These are phyloP conservation scores for Abrus pulchellus DNA, from an alignment of 306 rosid genomes.

Conservation along the genomic window DNA sequence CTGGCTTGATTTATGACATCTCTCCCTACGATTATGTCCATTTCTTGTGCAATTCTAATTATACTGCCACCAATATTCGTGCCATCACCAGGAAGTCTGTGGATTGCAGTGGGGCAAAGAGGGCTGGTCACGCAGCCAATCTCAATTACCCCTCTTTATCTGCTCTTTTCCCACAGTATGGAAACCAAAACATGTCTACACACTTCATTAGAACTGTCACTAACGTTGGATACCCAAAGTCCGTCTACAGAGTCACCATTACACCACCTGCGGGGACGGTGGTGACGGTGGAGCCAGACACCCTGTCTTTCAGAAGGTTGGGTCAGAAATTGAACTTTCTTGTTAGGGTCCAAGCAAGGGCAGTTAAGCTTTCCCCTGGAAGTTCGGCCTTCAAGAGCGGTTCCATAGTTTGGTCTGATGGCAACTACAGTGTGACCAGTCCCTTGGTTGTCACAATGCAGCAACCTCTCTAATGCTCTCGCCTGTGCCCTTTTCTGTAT, in stretches of 20 bases:
- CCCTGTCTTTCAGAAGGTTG: constrained; percentile 69
- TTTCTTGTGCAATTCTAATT: constrained; percentile 87
- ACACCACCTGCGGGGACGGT: constrained; percentile 55
- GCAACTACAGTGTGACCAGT: constrained; percentile 70
- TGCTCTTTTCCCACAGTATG: constrained; percentile 73
- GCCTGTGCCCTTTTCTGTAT: neutral
- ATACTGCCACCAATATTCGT: constrained; percentile 63
- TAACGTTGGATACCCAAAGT: constrained; percentile 72
- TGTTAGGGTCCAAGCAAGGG: constrained; percentile 68
- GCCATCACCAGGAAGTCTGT: constrained; percentile 69
- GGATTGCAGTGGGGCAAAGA: constrained; percentile 75
- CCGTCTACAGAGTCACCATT: constrained; percentile 60
- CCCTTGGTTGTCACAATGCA: constrained; percentile 81
- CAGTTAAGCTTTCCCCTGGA: constrained; percentile 68
- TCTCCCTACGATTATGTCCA: constrained; percentile 68
- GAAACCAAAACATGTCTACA: constrained; percentile 66
- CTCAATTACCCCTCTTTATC: constrained; percentile 79
- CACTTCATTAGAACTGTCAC: constrained; percentile 84
- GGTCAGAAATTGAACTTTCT: constrained; percentile 81
- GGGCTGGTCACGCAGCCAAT: constrained; percentile 76
- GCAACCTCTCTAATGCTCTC: constrained; percentile 60
- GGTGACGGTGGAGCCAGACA: constrained; percentile 73
- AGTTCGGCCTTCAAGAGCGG: constrained; percentile 67
- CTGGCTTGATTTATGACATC: constrained; percentile 80
- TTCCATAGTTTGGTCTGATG: constrained; percentile 75